Percentiles rank a stretch among this genome's conserved stretches.
Conservation (phyloP, 371 early-diverging fungal genomes). For the Sporodiniella umbellata region DNA sequence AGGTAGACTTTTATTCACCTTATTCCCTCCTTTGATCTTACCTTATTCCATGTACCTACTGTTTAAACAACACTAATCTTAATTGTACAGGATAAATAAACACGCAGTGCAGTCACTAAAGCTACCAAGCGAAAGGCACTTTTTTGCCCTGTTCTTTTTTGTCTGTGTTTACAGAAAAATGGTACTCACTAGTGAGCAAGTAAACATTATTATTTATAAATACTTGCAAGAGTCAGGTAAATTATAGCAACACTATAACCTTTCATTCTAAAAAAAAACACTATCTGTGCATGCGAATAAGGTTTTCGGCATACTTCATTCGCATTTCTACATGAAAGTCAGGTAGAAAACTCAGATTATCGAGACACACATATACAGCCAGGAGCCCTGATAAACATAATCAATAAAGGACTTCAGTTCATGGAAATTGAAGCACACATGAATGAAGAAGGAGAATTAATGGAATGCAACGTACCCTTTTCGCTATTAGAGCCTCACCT, state of each 20-base stretch:
- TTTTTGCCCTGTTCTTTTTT: neutral
- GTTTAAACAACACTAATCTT: no score
- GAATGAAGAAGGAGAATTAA: slow-evolving; percentile 76
- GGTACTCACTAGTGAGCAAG: slow-evolving; percentile 87
- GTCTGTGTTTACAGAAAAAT: slow-evolving; percentile 25
- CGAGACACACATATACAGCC: slow-evolving; percentile 72
- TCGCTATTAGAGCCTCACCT: slow-evolving; percentile 71
- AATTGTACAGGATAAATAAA: no score
- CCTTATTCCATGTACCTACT: no score
- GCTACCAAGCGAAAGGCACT: no score
- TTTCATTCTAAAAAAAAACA: neutral
- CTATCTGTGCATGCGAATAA: slow-evolving; percentile 16
- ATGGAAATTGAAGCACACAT: slow-evolving; percentile 85
- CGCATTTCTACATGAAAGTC: slow-evolving; percentile 87
- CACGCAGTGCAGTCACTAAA: no score
- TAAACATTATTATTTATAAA: slow-evolving; percentile 91
- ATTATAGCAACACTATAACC: neutral
- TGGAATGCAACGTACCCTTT: slow-evolving; percentile 74
- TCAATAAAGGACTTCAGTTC: slow-evolving; percentile 94
- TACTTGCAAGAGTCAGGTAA: slow-evolving; percentile 92
- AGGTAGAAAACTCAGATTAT: slow-evolving; percentile 67
- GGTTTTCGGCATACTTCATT: slow-evolving; percentile 92
- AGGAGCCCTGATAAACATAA: slow-evolving; percentile 81
- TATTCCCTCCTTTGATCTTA: no score
- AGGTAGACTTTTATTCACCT: no score